Evolutionary conservation across 2,329 filamentous ascomycete species (phyloP), one percentile per base, ranked within the genome.

Genomic region (Colletotrichum liaoningense): DNA sequence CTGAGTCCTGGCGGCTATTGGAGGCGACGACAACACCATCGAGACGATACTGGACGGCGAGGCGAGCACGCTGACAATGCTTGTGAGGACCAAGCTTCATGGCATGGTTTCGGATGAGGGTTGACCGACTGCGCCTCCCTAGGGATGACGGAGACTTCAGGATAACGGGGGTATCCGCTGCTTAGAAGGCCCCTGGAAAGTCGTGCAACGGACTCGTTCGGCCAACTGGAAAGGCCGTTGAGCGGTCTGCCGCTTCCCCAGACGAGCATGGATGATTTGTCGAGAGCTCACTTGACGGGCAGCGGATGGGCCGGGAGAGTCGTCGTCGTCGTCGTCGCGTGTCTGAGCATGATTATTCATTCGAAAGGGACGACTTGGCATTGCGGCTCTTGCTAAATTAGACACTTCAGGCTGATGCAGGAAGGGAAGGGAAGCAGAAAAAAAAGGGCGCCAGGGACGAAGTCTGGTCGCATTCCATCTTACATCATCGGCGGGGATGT

Each of bases 401-500:
- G 71, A 38, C 28, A 56, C 60, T 42, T 73, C 66, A 57, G 22
- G 30, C 62, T 55, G 59, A 55, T 49, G 46, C 52, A 59, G 46
- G 16, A 42, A 56, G 54, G 55, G 57, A 56, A 42, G 38, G 38
- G 38, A 12, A 16, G 6, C 5, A 33, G 26, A 5, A 30, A 26
- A 28, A 52, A 30, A 26, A 35, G 42, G 33, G 30, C 24, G 58
- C 30, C 19, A 16, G 58, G 38, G 24, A 63, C 24, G 66, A 49
- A 49, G 30, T 68, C 57, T 38, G 57, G 54, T 42, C 35, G 60
- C 60, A 70, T 52, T 73, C 60, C 52, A 38, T 67, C 67, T 73
- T 65, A 71, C 71, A 73, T 73, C 71, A 73, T 73, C 63, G 56
- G 70, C 46, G 67, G 70, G 70, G 67, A 70, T 49, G 42, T 59